A percentile compares a stretch with the other conserved stretches of the same genome.
Evolutionary conservation across 768 basidiomycete species (phyloP).

Genomic region (Podaxis mareebaensis): DNA sequence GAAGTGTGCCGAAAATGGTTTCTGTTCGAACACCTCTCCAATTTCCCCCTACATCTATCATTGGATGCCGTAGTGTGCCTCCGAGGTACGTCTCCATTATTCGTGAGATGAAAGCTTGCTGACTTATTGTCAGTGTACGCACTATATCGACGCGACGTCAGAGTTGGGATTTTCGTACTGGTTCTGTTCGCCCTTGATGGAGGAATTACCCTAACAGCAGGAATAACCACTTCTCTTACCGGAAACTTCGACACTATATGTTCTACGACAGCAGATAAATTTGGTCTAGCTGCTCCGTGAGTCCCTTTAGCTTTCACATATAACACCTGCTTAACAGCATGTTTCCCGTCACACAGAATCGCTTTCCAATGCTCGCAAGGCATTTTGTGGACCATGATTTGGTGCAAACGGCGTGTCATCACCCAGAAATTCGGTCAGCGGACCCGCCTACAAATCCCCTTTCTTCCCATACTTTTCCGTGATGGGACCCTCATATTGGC

Average conservation of each 20-base stretch:
- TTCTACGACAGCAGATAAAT: neutral
- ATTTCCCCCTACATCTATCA: neutral
- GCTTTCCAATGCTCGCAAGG: neutral
- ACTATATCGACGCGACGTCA: neutral
- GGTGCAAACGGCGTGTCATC: neutral
- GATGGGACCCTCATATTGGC: neutral
- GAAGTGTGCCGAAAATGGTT: conserved; percentile 4
- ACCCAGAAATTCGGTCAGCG: neutral
- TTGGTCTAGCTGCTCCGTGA: neutral
- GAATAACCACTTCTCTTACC: neutral
- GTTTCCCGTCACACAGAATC: neutral
- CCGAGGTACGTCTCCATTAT: conserved; percentile 1
- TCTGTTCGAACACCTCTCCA: neutral
- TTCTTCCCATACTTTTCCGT: neutral
- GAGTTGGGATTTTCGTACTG: neutral
- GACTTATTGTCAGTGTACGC: neutral
- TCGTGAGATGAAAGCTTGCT: neutral
- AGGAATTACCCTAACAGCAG: neutral
- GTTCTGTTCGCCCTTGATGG: neutral
- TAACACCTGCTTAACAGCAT: too few relatives aligned
- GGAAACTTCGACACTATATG: neutral
- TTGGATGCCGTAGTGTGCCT: neutral
- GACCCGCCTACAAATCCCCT: neutral
- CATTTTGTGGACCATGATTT: neutral
- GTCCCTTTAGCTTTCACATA: neutral